A percentile compares a stretch with the other conserved stretches of the same genome.
Conservation (phyloP, 371 early-diverging fungal genomes). For the Vavraia culicis region DNA sequence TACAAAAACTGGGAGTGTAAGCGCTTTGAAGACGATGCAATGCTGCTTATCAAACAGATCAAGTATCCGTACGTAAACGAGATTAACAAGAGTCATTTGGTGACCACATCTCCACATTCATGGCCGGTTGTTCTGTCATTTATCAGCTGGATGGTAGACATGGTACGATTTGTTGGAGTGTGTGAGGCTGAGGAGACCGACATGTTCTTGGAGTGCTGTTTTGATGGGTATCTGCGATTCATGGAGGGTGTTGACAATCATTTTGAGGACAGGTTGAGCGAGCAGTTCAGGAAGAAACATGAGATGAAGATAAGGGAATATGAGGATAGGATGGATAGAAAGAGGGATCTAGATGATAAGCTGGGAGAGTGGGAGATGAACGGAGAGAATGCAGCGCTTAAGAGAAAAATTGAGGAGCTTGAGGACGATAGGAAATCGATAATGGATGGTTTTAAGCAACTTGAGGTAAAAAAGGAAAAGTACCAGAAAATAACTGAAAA, state of each 20-base stretch:
- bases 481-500: constrained; percentile 31
- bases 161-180: constrained; percentile 41
- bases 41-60: constrained; percentile 51
- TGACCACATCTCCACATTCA: constrained; percentile 56
- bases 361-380: constrained; percentile 13
- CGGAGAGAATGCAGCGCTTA: constrained; percentile 17
- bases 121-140: constrained; percentile 68
- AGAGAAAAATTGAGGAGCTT: constrained; percentile 19
- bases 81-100: constrained; percentile 58
- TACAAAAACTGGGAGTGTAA: constrained; percentile 38
- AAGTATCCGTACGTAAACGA: constrained; percentile 71
- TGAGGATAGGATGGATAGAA: neutral
- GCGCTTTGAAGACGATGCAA: constrained; percentile 63
- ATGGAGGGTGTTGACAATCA: constrained; percentile 37
- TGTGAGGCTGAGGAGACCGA: constrained; percentile 15
- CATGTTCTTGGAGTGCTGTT: constrained; percentile 39
- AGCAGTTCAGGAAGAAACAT: constrained; percentile 1
- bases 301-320: constrained; percentile 17
- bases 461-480: constrained; percentile 35
- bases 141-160: constrained; percentile 65
- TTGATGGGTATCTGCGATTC: constrained; percentile 39
- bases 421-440: constrained; percentile 29
- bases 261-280: constrained; percentile 1
- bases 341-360: neutral
- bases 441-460: constrained; percentile 30